Base-by-base conservation (phyloP, 163 green algal genomes). In the Scenedesmus sp. region DNA sequence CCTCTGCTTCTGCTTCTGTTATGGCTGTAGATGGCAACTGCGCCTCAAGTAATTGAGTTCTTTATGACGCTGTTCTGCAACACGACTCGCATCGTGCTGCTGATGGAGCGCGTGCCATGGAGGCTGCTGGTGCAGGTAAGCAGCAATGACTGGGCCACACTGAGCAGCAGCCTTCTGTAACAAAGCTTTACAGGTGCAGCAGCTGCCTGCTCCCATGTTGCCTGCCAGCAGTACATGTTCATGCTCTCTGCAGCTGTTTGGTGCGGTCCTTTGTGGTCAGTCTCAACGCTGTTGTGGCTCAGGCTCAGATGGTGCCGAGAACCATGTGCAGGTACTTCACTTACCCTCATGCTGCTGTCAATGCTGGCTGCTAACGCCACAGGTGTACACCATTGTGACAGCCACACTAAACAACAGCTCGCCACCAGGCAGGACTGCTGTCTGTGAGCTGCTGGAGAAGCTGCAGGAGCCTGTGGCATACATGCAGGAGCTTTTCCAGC, bases 311-410 rank as follows among this genome's bases (percentile, higher is more conserved):
- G 34, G 34, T 46, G 34, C 34, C 34, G 34, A 46, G 34, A 46
- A 46, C 34, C 46, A 84, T 59, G 2, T n/a, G 6, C 77, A 62
- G 15, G 15, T 15, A 56, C 8, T 46, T 46, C 62, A 73, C 62
- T 15, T 23, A 73, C 62, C 18, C 70, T 18, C 70, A 7, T 52
- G 70, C 13, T 23, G 6, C 13, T 26, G 70, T 23, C 70, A 18
- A 23, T 23, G 70, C 70, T 18, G 12, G 79, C 64, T 56, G 76
- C 76, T 79, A 23, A 16, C 46, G 64, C 64, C 20, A 59, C 90
- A 93, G 90, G 67, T 93, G 84, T 93, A 93, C 90, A 93, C 90
- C 55, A 90, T 93, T 26, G 90, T 86, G 4, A 87, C 82, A 2
- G 26, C 74, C 46, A 54, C 54, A 9, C 59, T 93, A 3, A 74